Conservation (phyloP, 1,284 basidiomycete genomes). For the Malassezia obtusa region DNA sequence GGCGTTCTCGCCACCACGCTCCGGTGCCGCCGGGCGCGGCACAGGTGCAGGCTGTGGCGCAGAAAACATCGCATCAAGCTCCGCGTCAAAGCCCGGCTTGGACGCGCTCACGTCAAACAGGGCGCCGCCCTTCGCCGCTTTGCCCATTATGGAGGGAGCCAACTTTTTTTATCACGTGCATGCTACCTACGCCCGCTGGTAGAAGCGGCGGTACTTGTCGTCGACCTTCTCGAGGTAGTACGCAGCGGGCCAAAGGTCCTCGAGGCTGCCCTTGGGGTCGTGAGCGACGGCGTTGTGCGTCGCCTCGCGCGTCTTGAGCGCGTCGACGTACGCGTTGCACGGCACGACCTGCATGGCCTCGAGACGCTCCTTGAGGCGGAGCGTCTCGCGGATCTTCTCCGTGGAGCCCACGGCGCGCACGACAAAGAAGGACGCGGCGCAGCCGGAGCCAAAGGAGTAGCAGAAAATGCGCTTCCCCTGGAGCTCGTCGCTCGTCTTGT, state of each 20-base stretch:
- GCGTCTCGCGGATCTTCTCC: conserved; percentile 64
- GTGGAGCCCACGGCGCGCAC: conserved; percentile 77
- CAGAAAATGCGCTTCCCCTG: conserved; percentile 57
- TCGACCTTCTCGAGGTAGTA: conserved; percentile 92
- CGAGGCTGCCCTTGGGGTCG: conserved; percentile 71
- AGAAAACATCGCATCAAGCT: conserved; percentile 40
- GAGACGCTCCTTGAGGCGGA: conserved; percentile 69
- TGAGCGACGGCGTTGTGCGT: conserved; percentile 88
- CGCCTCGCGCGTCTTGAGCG: conserved; percentile 64
- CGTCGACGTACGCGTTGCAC: conserved; percentile 71
- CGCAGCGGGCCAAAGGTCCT: conserved; percentile 85
- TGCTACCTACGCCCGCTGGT: conserved; percentile 49
- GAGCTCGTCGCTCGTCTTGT: conserved; percentile 30
- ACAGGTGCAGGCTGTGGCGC: conserved; percentile 7
- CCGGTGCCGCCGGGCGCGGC: neutral
- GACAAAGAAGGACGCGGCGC: conserved; percentile 81
- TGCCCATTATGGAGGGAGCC: neutral
- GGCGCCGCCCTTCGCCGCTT: neutral
- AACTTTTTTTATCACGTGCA: conserved; percentile 6
- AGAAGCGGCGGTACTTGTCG: conserved; percentile 82
- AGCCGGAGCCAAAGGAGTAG: conserved; percentile 89
- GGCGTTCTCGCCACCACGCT: neutral
- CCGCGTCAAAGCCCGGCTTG: conserved; percentile 24
- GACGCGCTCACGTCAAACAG: conserved; percentile 1
- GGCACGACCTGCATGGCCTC: conserved; percentile 80